Percentiles rank a stretch among this genome's conserved stretches.
These are phyloP conservation scores for Ganoderma leucocontextum DNA, from an alignment of 1,284 basidiomycete species.

Conservation along the genomic window DNA sequence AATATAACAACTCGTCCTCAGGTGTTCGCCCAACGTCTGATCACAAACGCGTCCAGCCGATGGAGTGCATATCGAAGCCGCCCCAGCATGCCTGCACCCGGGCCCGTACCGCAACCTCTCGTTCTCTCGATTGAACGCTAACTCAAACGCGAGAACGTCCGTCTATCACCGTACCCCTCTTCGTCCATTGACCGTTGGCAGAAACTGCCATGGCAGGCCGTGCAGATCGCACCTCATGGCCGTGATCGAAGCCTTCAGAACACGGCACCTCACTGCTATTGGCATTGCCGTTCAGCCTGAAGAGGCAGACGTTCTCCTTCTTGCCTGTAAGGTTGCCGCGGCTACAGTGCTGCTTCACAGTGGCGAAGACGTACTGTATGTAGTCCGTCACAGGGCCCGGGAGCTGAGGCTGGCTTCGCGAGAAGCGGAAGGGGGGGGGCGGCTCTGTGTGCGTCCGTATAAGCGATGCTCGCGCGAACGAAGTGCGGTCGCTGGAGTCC, in stretches of 20 bases:
- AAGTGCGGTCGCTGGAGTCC: neutral
- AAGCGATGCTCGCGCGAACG: neutral
- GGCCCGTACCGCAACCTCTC: neutral
- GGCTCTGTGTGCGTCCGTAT: neutral
- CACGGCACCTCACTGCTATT: no score
- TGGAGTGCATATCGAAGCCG: neutral
- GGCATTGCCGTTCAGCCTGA: neutral
- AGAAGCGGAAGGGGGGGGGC: neutral
- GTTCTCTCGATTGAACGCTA: neutral
- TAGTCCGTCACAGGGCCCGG: neutral
- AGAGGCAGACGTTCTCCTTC: neutral
- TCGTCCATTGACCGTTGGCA: neutral
- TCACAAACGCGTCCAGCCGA: neutral
- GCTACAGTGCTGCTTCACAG: neutral
- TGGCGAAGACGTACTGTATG: neutral
- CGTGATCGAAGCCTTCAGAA: neutral
- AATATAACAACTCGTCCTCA: neutral
- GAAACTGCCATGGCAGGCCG: slow-evolving; percentile 4
- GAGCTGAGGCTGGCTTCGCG: neutral
- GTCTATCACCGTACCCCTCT: slow-evolving; percentile 2
- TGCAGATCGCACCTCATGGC: slow-evolving; percentile 5
- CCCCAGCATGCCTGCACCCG: no score
- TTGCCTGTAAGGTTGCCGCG: neutral
- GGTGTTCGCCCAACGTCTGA: neutral
- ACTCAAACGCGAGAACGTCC: slow-evolving; percentile 13